These are phyloP conservation scores for Acer yangbiense DNA, from an alignment of 345 rosid genomes.

Conservation along the genomic window DNA sequence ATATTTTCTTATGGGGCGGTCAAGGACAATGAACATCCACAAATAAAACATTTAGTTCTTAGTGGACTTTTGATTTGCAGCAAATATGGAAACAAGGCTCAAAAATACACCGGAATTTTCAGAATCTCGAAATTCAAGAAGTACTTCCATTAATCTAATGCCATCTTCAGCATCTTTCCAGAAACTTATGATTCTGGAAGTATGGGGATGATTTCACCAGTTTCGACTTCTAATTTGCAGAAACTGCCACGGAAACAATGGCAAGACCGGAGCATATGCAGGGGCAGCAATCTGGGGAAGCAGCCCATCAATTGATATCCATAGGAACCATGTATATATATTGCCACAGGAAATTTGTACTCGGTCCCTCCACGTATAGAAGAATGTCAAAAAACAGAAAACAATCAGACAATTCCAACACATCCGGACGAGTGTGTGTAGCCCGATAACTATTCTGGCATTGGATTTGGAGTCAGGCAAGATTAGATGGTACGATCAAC, in stretches of 20 bases:
- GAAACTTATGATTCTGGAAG: no score
- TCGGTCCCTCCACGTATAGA: slow-evolving; percentile 28
- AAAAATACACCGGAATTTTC: no score
- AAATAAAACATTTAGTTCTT: no score
- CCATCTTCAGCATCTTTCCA: no score
- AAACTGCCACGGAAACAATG: slow-evolving; percentile 6
- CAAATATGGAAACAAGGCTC: no score
- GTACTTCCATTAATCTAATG: no score
- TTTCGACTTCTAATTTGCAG: no score
- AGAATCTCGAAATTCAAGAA: no score
- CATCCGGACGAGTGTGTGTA: slow-evolving; percentile 29
- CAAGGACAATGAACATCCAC: no score
- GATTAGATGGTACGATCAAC: slow-evolving; percentile 32
- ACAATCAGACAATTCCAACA: slow-evolving; percentile 33
- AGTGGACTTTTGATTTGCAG: no score
- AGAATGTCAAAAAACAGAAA: slow-evolving; percentile 30
- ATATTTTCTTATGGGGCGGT: no score
- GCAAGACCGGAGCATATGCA: slow-evolving; percentile 22
- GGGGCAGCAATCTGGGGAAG: slow-evolving; percentile 42
- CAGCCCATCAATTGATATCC: slow-evolving; percentile 34
- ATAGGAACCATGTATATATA: slow-evolving; percentile 27
- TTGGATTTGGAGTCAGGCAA: slow-evolving; percentile 31
- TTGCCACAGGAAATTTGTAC: slow-evolving; percentile 43
- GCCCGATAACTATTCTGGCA: slow-evolving; percentile 32
- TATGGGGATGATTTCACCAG: no score